Conservation (phyloP, 176 grass and related monocot genomes). For the Aegilops tauschii region DNA sequence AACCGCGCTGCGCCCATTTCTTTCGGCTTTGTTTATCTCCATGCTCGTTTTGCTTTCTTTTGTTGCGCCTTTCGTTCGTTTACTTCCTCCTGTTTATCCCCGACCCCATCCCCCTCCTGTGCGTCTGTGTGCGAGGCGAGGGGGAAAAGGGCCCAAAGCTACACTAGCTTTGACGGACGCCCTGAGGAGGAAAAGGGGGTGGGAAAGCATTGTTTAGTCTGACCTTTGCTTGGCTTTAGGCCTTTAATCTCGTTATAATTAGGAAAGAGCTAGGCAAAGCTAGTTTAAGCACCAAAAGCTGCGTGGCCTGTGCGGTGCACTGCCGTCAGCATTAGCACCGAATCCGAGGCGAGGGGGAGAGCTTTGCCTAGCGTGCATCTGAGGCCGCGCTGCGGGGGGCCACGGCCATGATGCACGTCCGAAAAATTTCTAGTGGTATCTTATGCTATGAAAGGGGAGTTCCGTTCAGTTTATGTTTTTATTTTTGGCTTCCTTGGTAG, state of each 20-base stretch:
- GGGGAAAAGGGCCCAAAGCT: constrained; percentile 31
- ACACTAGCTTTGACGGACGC: constrained; percentile 30
- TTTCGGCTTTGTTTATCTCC: constrained; percentile 32
- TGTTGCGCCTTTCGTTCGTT: not conserved
- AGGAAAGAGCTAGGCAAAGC: not conserved
- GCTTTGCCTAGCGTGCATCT: constrained; percentile 37
- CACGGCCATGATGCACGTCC: constrained; percentile 14
- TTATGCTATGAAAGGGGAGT: not conserved
- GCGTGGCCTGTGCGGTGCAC: constrained; percentile 22
- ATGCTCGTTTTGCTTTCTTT: not conserved
- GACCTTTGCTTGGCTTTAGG: constrained; percentile 36
- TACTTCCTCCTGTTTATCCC: not conserved
- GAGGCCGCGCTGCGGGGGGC: not conserved
- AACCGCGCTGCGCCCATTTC: constrained; percentile 44
- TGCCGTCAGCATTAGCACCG: constrained; percentile 56
- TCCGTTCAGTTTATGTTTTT: not conserved
- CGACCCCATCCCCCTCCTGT: not conserved
- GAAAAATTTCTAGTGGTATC: not conserved
- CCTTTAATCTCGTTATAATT: constrained; percentile 11
- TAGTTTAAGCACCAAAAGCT: constrained; percentile 21
- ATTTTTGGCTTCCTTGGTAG: not conserved
- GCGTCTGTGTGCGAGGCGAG: not conserved
- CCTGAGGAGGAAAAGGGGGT: not conserved
- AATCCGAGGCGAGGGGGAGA: constrained; percentile 41
- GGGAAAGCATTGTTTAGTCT: constrained; percentile 32